Percentiles rank a stretch among this genome's conserved stretches.
Evolutionary conservation across 202 grass and related monocot species (phyloP).

Genomic region (Setaria viridis): DNA sequence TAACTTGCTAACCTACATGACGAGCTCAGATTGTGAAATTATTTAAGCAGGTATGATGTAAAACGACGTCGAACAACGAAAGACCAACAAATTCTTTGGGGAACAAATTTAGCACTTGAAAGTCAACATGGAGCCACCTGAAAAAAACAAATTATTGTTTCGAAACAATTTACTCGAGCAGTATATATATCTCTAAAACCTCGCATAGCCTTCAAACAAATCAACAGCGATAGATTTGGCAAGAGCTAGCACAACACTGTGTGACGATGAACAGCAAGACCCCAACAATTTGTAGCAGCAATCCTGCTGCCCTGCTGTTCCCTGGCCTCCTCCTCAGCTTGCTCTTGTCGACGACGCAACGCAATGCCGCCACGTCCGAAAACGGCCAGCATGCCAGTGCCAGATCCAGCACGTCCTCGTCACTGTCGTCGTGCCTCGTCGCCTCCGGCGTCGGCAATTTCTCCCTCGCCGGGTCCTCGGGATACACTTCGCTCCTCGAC

Average conservation of each 20-base stretch:
- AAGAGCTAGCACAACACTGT: not conserved
- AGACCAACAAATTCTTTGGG: too few species aligned
- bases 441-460: constrained; percentile 47
- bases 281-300: too few species aligned
- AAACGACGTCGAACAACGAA: too few species aligned
- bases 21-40: too few species aligned
- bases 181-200: not conserved
- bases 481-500: constrained; percentile 44
- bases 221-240: not conserved
- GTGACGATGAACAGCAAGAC: not conserved
- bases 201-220: not conserved
- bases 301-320: not conserved
- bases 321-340: not conserved
- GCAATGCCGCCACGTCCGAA: not conserved
- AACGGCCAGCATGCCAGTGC: not conserved
- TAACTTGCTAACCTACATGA: too few species aligned
- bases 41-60: too few species aligned
- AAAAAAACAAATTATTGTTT: not conserved
- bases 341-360: not conserved
- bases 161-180: too few species aligned
- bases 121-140: not conserved
- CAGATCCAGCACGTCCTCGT: too few species aligned
- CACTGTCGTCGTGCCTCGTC: constrained; percentile 42
- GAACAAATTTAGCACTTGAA: too few species aligned
- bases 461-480: constrained; percentile 1